Conservation (phyloP, 495 filamentous ascomycete species). For the Daldinia childiae region DNA sequence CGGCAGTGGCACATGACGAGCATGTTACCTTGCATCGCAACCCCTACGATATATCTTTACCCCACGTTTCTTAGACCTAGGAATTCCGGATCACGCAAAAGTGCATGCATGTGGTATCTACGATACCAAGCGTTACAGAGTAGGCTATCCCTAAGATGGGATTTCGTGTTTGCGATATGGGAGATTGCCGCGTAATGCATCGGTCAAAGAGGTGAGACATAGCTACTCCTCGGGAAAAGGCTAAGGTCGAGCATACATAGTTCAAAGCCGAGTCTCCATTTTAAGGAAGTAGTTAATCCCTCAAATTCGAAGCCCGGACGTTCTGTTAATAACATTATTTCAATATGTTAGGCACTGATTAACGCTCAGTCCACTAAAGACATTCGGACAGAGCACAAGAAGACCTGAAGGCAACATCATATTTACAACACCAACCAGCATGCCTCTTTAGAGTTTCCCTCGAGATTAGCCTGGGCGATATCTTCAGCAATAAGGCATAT, state of each 20-base stretch:
- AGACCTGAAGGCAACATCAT: not conserved
- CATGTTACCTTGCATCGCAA: constrained; percentile 30
- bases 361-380: not conserved
- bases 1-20: constrained; percentile 32
- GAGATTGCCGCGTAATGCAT: constrained; percentile 1
- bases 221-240: not conserved
- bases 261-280: not conserved
- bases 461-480: not conserved
- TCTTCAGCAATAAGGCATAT: not conserved
- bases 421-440: not conserved
- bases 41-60: constrained; percentile 13
- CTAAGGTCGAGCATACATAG: not conserved
- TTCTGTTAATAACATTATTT: not conserved
- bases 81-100: constrained; percentile 16
- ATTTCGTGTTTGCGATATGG: not conserved
- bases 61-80: constrained; percentile 29
- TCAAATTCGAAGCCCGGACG: not conserved
- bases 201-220: not conserved
- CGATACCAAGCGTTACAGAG: not conserved
- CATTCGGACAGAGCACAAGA: not conserved
- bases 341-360: not conserved
- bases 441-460: not conserved
- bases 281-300: not conserved
- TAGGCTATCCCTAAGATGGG: not conserved
- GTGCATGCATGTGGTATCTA: constrained; percentile 18